Conservation (phyloP, 176 grass and related monocot species). For the Oryza meridionalis region DNA sequence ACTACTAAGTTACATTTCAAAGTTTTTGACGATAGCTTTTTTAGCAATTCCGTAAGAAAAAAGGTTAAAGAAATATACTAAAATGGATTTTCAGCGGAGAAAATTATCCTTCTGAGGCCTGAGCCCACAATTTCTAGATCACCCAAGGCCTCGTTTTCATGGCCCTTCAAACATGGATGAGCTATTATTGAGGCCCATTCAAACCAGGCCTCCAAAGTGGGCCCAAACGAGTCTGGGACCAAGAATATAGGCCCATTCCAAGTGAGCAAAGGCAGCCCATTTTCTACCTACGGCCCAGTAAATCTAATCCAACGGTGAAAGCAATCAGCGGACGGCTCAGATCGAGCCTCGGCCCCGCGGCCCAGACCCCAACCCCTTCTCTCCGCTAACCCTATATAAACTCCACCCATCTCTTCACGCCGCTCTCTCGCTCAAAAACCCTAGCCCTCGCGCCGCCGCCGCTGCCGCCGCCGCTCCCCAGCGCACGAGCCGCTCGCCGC, state of each 20-base stretch:
- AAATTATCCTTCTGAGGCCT: too few relatives aligned
- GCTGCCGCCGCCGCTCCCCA: conserved; percentile 9
- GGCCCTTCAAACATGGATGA: too few relatives aligned
- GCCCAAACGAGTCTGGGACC: background rate
- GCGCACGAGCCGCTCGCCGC: conserved; percentile 28
- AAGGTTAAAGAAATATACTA: too few relatives aligned
- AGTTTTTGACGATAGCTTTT: too few relatives aligned
- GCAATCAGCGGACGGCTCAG: conserved; percentile 3
- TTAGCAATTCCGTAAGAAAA: too few relatives aligned
- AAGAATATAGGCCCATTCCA: background rate
- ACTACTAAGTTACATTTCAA: too few relatives aligned
- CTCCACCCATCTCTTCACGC: background rate
- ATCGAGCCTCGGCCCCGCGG: background rate
- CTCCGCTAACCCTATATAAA: conserved; percentile 33
- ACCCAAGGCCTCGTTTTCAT: too few relatives aligned
- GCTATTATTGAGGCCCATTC: background rate
- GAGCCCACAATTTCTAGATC: too few relatives aligned
- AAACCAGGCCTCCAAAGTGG: background rate
- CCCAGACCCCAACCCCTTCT: background rate
- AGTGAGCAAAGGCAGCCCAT: background rate
- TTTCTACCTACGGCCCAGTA: background rate
- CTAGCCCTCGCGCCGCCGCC: conserved; percentile 50
- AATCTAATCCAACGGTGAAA: background rate
- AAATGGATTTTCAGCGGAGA: too few relatives aligned
- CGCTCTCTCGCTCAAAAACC: conserved; percentile 44